Evolutionary conservation across 2,329 filamentous ascomycete genomes (phyloP).

Genomic region (Pestalotiopsis sp.): DNA sequence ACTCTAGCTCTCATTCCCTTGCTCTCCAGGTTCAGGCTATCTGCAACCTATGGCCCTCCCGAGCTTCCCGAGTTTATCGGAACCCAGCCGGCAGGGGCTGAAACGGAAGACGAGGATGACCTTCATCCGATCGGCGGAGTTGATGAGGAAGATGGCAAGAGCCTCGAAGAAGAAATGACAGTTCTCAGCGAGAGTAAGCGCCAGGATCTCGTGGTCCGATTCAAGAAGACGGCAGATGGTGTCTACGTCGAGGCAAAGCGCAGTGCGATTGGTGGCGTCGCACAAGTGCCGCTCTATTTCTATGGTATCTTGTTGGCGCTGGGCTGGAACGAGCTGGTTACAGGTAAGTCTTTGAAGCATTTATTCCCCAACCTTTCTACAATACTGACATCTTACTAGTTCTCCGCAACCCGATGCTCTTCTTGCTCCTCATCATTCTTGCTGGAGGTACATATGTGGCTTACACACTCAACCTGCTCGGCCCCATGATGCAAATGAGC

Average conservation of each 20-base stretch:
- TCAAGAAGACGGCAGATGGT: constrained; percentile 98
- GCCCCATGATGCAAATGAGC: constrained; percentile 92
- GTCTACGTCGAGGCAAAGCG: constrained; percentile 98
- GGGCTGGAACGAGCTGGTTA: constrained; percentile 98
- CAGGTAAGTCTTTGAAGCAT: constrained; percentile 63
- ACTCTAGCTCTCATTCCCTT: constrained; percentile 90
- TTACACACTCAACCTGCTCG: constrained; percentile 92
- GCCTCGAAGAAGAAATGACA: constrained; percentile 93
- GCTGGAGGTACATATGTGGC: constrained; percentile 82
- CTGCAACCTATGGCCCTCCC: constrained; percentile 73
- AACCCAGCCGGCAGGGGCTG: constrained; percentile 70
- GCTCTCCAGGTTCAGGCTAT: constrained; percentile 79
- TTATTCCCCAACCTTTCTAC: not conserved
- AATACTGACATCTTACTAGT: constrained; percentile 54
- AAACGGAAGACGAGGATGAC: constrained; percentile 87
- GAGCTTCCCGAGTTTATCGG: constrained; percentile 87
- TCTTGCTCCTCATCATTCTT: constrained; percentile 80
- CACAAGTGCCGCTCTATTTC: constrained; percentile 93
- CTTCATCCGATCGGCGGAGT: constrained; percentile 86
- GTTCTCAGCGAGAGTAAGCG: constrained; percentile 88
- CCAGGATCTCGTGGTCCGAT: constrained; percentile 88
- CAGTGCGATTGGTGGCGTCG: constrained; percentile 91
- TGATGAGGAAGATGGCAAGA: constrained; percentile 93
- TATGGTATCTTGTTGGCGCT: constrained; percentile 86
- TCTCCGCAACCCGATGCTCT: constrained; percentile 89